Base-by-base conservation (phyloP, 225 moss, liverwort and hornwort species). In the Pleurozium schreberi region DNA sequence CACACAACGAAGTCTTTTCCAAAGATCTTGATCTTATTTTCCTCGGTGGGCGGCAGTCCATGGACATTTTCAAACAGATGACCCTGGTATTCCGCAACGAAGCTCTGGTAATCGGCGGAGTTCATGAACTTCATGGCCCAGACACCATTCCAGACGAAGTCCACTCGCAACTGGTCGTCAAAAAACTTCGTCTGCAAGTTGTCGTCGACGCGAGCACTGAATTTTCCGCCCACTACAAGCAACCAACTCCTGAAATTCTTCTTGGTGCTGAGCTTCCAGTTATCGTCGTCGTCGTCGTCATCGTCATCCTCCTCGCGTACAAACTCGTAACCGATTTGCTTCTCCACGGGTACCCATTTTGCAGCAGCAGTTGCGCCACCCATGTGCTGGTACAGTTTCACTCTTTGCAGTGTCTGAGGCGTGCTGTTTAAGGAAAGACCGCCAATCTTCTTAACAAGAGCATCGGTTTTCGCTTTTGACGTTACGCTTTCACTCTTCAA, bases 271-370 rank as follows among this genome's bases (percentile, higher is more conserved):
- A 96, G 89, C 81, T 91, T 95, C 94, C 94, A 97, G 40, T 87
- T 88, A 16, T 94, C 96, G 23, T 95, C 94, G 63, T 92, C 96
- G 36, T 94, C 94, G 2, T 95, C 94, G 34, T 90, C 92, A 9
- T 84, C 84, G 43, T 90, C 90, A 5, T 94, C 93, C 75, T 93
- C 92, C 91, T 95, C 95, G 42, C 96, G 96, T 16, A 92, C 90
- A 58, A 97, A 99, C 89, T 96, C 96, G 87, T 95, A 97, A 11
- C 96, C 90, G 40, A 95, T 87, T 80, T 94, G 95, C 88, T 95
- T 97, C 90, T 94, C 93, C 79, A 92, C 93, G 2, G 95, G 89
- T 22, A 92, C 92, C 99, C 99, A 99, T 62, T 95, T 93, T 6
- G 96, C 94, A 84, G 94, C 82, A 53, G 92, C 79, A 26, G 90